Conservation (phyloP, 2,329 filamentous ascomycete genomes). For the Stylonectria norvegica region DNA sequence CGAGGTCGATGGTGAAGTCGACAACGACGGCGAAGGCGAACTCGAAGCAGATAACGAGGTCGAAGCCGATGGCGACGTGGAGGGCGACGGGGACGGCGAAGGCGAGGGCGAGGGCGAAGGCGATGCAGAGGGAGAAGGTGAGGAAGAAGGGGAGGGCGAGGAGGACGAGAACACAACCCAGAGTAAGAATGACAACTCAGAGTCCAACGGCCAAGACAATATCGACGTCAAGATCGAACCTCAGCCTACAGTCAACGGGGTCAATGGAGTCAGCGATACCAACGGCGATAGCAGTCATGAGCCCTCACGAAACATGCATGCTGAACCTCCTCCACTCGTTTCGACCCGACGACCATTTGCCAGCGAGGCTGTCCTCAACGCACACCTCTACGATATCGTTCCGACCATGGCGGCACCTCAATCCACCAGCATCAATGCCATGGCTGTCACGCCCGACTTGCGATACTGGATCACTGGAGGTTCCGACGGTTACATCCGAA, state of each 20-base stretch:
- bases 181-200: background rate
- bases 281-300: constrained; percentile 31
- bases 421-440: constrained; percentile 89
- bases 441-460: constrained; percentile 89
- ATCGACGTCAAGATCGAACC: background rate
- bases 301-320: constrained; percentile 24
- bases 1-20: constrained; percentile 25
- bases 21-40: constrained; percentile 38
- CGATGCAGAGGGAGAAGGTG: constrained; percentile 42
- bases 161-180: constrained; percentile 21
- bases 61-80: constrained; percentile 34
- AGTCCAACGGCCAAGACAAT: background rate
- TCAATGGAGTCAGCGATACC: constrained; percentile 17
- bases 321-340: constrained; percentile 25
- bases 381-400: constrained; percentile 86
- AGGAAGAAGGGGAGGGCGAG: constrained; percentile 41
- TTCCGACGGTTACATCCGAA: constrained; percentile 91
- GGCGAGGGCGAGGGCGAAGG: constrained; percentile 35
- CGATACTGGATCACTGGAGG: constrained; percentile 94
- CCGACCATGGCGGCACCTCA: constrained; percentile 96
- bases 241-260: too few relatives aligned
- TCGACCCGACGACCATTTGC: constrained; percentile 48
- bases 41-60: constrained; percentile 29
- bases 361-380: constrained; percentile 75
- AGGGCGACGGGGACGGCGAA: constrained; percentile 37